Percentiles rank a stretch among this genome's conserved stretches.
phyloP scores from a whole-genome alignment of 345 rosid species.

The Crucihimalaya himalaica region DNA sequence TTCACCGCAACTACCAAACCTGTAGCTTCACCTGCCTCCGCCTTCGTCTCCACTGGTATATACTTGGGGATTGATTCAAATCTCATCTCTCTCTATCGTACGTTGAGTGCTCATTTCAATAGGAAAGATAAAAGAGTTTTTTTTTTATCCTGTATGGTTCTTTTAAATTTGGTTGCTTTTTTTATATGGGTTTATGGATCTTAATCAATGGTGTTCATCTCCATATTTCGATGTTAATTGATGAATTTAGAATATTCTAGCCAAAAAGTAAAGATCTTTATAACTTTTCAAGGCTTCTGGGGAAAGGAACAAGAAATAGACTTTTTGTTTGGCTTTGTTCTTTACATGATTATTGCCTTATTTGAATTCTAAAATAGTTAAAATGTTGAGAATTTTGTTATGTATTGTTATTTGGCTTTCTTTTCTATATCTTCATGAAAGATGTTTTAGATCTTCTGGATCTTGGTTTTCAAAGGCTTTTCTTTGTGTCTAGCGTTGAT shows the following conservation, averaged over 20 bases:
- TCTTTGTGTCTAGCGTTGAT: not conserved
- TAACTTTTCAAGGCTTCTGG: constrained; percentile 19
- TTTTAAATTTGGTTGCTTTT: not conserved
- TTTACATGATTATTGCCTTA: constrained; percentile 5
- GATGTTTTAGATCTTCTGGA: constrained; percentile 14
- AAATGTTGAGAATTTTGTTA: constrained; percentile 1
- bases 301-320: not conserved
- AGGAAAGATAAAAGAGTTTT: not conserved
- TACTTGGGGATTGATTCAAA: not conserved
- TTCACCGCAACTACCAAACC: constrained; percentile 48
- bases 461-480: constrained; percentile 20
- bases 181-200: constrained; percentile 26
- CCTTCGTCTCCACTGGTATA: constrained; percentile 33
- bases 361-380: not conserved
- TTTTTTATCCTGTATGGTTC: not conserved
- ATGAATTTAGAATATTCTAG: not conserved
- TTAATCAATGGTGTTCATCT: not conserved
- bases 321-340: constrained; percentile 5
- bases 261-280: constrained; percentile 4
- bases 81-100: not conserved
- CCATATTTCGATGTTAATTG: not conserved
- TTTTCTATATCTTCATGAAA: not conserved
- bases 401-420: not conserved
- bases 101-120: not conserved
- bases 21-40: constrained; percentile 26